Percentiles rank a stretch among this genome's conserved stretches.
Evolutionary conservation across 1,139 yeast genomes (phyloP).

Genomic region (Zygosaccharomyces sapae): DNA sequence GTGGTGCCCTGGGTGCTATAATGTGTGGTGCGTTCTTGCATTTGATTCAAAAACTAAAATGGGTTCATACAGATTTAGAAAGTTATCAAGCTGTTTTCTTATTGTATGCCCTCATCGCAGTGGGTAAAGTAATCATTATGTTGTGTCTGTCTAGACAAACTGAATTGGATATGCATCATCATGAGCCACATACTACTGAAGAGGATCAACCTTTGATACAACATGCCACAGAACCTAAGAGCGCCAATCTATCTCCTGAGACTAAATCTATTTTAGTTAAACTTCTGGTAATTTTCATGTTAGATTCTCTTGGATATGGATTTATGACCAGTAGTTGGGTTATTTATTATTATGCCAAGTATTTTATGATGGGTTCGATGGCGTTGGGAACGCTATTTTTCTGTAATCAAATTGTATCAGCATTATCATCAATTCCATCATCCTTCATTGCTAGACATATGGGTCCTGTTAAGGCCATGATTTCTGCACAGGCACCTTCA

Average conservation of each 20-base stretch:
- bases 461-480: slow-evolving; percentile 78
- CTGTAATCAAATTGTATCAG: slow-evolving; percentile 53
- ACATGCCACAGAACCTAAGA: slow-evolving; percentile 6
- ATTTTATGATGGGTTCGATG: slow-evolving; percentile 33
- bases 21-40: slow-evolving; percentile 58
- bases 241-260: slow-evolving; percentile 26
- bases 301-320: slow-evolving; percentile 83
- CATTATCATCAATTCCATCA: slow-evolving; percentile 67
- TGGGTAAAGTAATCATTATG: slow-evolving; percentile 52
- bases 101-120: slow-evolving; percentile 55
- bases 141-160: slow-evolving; percentile 52
- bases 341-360: slow-evolving; percentile 60
- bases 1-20: slow-evolving; percentile 73
- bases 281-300: slow-evolving; percentile 54
- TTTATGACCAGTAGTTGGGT: slow-evolving; percentile 88
- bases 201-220: slow-evolving; percentile 28
- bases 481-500: slow-evolving; percentile 76
- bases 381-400: slow-evolving; percentile 54
- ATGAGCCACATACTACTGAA: slow-evolving; percentile 27
- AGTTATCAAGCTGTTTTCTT: slow-evolving; percentile 56
- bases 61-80: slow-evolving; percentile 37
- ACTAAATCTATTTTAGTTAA: slow-evolving; percentile 32
- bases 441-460: slow-evolving; percentile 52
- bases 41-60: slow-evolving; percentile 34
- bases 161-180: slow-evolving; percentile 41